Percentiles rank a stretch among this genome's conserved stretches.
phyloP scores from a whole-genome alignment of 1,139 yeast species.

The Pichia sp. region DNA sequence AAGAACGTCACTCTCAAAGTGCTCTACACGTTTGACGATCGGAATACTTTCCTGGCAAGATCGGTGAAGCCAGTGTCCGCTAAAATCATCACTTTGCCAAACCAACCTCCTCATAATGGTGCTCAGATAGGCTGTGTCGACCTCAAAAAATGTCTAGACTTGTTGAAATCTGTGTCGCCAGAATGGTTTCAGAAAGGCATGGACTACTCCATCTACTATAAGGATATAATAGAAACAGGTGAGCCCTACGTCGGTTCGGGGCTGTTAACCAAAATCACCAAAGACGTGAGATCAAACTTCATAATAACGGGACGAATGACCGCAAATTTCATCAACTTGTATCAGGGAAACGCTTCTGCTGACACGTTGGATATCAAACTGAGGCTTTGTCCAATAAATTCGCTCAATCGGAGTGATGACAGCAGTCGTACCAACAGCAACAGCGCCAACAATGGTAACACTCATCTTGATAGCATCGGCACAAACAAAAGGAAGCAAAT shows the following conservation, averaged over 20 bases:
- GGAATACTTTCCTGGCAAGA: slow-evolving; percentile 55
- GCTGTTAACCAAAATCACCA: slow-evolving; percentile 44
- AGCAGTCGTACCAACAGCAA: neutral
- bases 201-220: slow-evolving; percentile 69
- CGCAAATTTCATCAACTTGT: slow-evolving; percentile 54
- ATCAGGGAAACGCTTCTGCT: slow-evolving; percentile 35
- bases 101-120: slow-evolving; percentile 26
- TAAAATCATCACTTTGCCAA: slow-evolving; percentile 45
- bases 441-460: neutral
- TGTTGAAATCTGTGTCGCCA: slow-evolving; percentile 51
- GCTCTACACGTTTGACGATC: slow-evolving; percentile 57
- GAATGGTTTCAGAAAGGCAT: slow-evolving; percentile 46
- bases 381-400: slow-evolving; percentile 43
- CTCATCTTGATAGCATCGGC: neutral
- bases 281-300: slow-evolving; percentile 28
- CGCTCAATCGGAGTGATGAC: neutral
- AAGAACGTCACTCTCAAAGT: slow-evolving; percentile 41
- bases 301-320: slow-evolving; percentile 69
- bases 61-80: slow-evolving; percentile 44
- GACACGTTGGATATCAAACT: slow-evolving; percentile 65
- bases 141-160: slow-evolving; percentile 47
- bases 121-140: slow-evolving; percentile 56
- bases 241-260: slow-evolving; percentile 79
- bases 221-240: slow-evolving; percentile 68
- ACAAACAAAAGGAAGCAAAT: slow-evolving; percentile 6